A percentile compares a stretch with the other conserved stretches of the same genome.
phyloP scores from a whole-genome alignment of 2,329 filamentous ascomycete genomes.

The Hypoxylon rubiginosum region DNA sequence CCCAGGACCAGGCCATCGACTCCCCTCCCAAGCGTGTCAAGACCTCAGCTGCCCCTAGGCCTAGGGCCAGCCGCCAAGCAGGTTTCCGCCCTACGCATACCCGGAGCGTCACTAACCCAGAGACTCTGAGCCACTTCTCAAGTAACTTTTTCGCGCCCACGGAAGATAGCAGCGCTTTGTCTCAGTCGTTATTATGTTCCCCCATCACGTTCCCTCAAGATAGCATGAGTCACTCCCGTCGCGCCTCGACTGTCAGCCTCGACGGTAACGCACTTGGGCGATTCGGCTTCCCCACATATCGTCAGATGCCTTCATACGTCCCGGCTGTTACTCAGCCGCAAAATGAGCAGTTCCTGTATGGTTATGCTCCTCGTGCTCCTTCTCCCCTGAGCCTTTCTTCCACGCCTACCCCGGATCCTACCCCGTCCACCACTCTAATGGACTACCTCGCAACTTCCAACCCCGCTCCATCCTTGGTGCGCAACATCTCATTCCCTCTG shows the following conservation, averaged over 20 bases:
- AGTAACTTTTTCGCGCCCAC: constrained; percentile 56
- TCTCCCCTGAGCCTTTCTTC: constrained; percentile 56
- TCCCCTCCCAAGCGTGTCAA: constrained; percentile 68
- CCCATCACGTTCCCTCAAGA: constrained; percentile 70
- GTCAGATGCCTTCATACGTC: constrained; percentile 74
- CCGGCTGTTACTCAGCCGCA: constrained; percentile 52
- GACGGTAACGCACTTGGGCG: constrained; percentile 75
- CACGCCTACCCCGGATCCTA: constrained; percentile 61
- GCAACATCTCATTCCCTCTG: constrained; percentile 78
- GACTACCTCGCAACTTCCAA: constrained; percentile 84
- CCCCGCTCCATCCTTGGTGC: constrained; percentile 84
- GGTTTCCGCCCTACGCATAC: constrained; percentile 63
- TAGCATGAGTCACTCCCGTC: constrained; percentile 62
- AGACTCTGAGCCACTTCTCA: constrained; percentile 62
- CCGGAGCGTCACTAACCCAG: constrained; percentile 73
- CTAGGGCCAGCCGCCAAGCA: constrained; percentile 50
- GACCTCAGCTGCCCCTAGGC: constrained; percentile 62
- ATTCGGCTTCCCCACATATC: constrained; percentile 88
- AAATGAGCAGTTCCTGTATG: constrained; percentile 62
- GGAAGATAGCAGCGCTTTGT: constrained; percentile 53
- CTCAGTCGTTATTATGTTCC: constrained; percentile 73
- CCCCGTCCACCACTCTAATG: constrained; percentile 76
- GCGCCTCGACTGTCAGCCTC: constrained; percentile 76
- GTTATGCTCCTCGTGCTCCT: constrained; percentile 62
- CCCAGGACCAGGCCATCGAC: constrained; percentile 83